phyloP scores from a whole-genome alignment of 2,329 filamentous ascomycete species.

The Hypomyces perniciosus region DNA sequence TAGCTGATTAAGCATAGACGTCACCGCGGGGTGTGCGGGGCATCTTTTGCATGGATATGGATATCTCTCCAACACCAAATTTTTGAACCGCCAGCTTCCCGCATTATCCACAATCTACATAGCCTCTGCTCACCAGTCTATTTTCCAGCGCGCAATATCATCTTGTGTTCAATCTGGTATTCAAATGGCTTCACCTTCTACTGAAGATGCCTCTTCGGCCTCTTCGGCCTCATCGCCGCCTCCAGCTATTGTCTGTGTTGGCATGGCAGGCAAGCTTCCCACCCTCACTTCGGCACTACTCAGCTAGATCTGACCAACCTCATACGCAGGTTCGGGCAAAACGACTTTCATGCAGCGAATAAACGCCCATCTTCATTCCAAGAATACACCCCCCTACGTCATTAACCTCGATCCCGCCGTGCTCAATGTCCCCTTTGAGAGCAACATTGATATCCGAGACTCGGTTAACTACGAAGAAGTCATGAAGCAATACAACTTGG shows the following conservation, averaged over 20 bases:
- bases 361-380: slow-evolving; percentile 81
- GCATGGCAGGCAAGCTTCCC: slow-evolving; percentile 72
- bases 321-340: slow-evolving; percentile 72
- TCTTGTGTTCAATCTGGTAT: background rate
- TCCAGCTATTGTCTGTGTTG: slow-evolving; percentile 83
- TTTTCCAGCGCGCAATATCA: background rate
- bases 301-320: background rate
- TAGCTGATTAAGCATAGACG: background rate
- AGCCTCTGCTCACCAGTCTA: background rate
- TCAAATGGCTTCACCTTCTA: slow-evolving; percentile 30
- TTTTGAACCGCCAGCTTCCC: slow-evolving; percentile 5
- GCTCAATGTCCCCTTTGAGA: slow-evolving; percentile 85
- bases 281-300: background rate
- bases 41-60: slow-evolving; percentile 7
- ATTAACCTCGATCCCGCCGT: slow-evolving; percentile 97
- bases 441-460: slow-evolving; percentile 98
- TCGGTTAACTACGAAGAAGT: slow-evolving; percentile 99
- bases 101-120: background rate
- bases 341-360: slow-evolving; percentile 99
- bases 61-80: slow-evolving; percentile 1
- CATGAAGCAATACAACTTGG: slow-evolving; percentile 98
- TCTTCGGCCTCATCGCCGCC: slow-evolving; percentile 41
- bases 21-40: slow-evolving; percentile 13
- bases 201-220: slow-evolving; percentile 21
- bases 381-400: slow-evolving; percentile 81